Base-by-base conservation (phyloP, 495 filamentous ascomycete species). In the Cudoniella acicularis region DNA sequence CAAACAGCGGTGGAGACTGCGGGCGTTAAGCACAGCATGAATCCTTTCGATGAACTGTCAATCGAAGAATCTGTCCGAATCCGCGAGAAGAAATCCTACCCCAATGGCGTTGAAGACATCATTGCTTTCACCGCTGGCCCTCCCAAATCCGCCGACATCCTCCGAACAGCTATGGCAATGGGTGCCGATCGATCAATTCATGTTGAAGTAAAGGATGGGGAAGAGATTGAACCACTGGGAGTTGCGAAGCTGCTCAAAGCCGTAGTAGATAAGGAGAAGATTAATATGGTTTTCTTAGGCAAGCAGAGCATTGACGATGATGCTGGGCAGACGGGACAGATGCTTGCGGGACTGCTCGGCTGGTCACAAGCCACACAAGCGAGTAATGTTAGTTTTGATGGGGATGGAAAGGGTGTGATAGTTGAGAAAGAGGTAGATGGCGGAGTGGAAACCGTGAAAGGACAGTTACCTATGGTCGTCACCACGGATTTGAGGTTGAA, bases 221-320 rank as follows among this genome's bases (percentile, higher is more conserved):
- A 72, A 8, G 75, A 82, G 11, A 81, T 95, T n/a, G 94, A 98
- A 78, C 94, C 95, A 20, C 80, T 98, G 45, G 81, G 80, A 17
- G 88, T 98, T 2, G 95, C 95, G 45, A 98, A 98, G 81, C 72
- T 97, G 67, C 79, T 98, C 54, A 76, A 80, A 66, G 79, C 79
- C 55, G 87, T 92, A 1, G 93, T 91, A 9, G 78, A 88, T 69
- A 76, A 83, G 70, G 89, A 98, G 76, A 86, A 88, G 62, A 84
- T 88, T 67, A 96, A 98, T 75, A 73, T 98, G 54, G 91, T 98
- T 9, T 84, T 98, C 55, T 76, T 96, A 55, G 94, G 94, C 42
- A 98, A 98, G 79, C 94, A 98, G 86, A 90, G 87, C 57, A 98
- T 98, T 69, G 94, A 98, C 73, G 92, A 96, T 67, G 94, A 98